Percentiles rank a stretch among this genome's conserved stretches.
Evolutionary conservation across 78 protist genomes (phyloP).

Genomic region (Tieghemostelium lacteum): DNA sequence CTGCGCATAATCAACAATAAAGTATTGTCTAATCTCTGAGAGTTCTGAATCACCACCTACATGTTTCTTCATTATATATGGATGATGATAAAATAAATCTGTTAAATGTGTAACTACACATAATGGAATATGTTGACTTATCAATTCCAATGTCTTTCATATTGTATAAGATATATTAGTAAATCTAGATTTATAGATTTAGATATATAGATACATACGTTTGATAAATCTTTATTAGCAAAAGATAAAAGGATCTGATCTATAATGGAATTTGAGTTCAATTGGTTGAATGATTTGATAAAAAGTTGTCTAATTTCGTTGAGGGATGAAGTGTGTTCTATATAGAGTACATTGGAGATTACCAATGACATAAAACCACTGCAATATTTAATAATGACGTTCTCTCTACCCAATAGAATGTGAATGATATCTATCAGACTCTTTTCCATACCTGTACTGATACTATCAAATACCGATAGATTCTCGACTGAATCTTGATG

Average conservation of each 20-base stretch:
- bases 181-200: neutral
- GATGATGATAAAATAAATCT: conserved; percentile 70
- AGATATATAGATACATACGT: neutral
- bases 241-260: conserved; percentile 50
- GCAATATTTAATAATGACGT: neutral
- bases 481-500: conserved; percentile 6
- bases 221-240: conserved; percentile 32
- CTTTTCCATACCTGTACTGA: neutral
- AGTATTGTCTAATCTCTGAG: neutral
- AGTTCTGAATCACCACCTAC: conserved; percentile 6
- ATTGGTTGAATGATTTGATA: conserved; percentile 6
- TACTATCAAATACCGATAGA: neutral
- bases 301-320: conserved; percentile 39
- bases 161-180: neutral
- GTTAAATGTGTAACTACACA: conserved; percentile 53
- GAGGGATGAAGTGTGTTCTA: conserved; percentile 22
- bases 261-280: neutral
- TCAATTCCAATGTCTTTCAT: conserved; percentile 2
- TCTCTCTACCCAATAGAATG: conserved; percentile 18
- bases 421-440: neutral
- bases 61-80: conserved; percentile 36
- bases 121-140: conserved; percentile 19
- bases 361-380: conserved; percentile 33
- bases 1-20: conserved; percentile 35
- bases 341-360: conserved; percentile 30